Evolutionary conservation across 2,329 filamentous ascomycete species (phyloP).

Genomic region (Sarocladium brachiariae): DNA sequence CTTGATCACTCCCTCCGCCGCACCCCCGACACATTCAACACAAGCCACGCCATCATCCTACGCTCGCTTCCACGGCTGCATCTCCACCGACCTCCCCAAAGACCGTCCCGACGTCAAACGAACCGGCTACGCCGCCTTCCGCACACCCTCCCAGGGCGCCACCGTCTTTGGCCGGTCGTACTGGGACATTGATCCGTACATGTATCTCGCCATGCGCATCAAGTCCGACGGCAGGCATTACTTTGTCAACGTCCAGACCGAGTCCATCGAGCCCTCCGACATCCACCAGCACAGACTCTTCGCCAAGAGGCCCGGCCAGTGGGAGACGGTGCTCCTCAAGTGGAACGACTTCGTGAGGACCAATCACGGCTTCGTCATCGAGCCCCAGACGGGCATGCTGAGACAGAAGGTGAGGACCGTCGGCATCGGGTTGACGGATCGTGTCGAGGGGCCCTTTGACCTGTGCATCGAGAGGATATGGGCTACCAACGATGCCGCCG

Average conservation of each 20-base stretch:
- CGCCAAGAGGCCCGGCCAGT: conserved; percentile 69
- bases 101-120: conserved; percentile 68
- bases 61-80: conserved; percentile 77
- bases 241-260: conserved; percentile 92
- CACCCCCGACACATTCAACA: no score
- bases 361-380: conserved; percentile 84
- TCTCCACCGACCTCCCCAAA: conserved; percentile 76
- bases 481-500: conserved; percentile 63
- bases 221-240: conserved; percentile 89
- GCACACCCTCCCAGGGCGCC: conserved; percentile 67
- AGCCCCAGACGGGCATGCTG: conserved; percentile 87
- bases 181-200: conserved; percentile 87
- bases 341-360: conserved; percentile 93
- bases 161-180: conserved; percentile 81
- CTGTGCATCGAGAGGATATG: conserved; percentile 80
- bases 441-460: conserved; percentile 82
- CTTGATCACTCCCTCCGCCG: conserved; percentile 38
- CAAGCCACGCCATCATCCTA: conserved; percentile 38
- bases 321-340: conserved; percentile 91
- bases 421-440: conserved; percentile 83
- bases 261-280: conserved; percentile 89
- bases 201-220: conserved; percentile 78
- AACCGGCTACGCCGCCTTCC: conserved; percentile 83
- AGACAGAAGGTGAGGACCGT: conserved; percentile 79
- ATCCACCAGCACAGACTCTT: conserved; percentile 91